A percentile compares a stretch with the other conserved stretches of the same genome.
phyloP scores from a whole-genome alignment of 768 basidiomycete species.

The Scleroderma bovista region DNA sequence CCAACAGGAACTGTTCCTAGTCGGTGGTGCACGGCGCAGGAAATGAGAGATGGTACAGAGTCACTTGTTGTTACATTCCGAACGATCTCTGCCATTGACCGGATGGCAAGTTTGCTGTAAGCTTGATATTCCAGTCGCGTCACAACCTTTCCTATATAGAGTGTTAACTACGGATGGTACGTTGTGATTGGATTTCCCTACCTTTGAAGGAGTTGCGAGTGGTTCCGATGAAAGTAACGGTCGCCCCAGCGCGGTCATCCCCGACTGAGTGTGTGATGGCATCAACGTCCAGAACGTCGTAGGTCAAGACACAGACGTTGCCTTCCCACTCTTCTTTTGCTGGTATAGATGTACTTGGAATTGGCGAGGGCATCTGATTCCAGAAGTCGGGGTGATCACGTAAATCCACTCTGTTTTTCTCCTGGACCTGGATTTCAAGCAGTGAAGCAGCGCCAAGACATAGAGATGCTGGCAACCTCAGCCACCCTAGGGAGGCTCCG shows the following conservation, averaged over 20 bases:
- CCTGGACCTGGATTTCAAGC: background rate
- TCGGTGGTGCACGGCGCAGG: slow-evolving; percentile 67
- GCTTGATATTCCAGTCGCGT: slow-evolving; percentile 78
- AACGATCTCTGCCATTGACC: slow-evolving; percentile 64
- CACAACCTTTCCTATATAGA: slow-evolving; percentile 55
- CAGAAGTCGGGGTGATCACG: too few relatives aligned
- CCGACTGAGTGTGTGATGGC: slow-evolving; percentile 57
- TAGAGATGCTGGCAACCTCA: background rate
- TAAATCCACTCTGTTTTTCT: too few relatives aligned
- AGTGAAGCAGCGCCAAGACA: background rate
- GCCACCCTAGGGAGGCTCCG: background rate
- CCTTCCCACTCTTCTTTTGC: slow-evolving; percentile 20
- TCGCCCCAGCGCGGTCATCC: slow-evolving; percentile 64
- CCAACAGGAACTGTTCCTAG: slow-evolving; percentile 75
- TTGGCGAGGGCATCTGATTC: slow-evolving; percentile 15
- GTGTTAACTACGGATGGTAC: slow-evolving; percentile 7
- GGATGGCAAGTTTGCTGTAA: slow-evolving; percentile 75
- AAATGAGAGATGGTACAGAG: slow-evolving; percentile 38
- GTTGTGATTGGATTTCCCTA: slow-evolving; percentile 19
- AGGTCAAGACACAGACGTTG: slow-evolving; percentile 48
- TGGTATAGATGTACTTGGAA: slow-evolving; percentile 20
- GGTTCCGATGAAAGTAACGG: slow-evolving; percentile 75
- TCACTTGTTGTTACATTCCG: slow-evolving; percentile 36
- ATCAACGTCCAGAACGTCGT: slow-evolving; percentile 50
- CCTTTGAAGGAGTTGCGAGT: slow-evolving; percentile 86